Evolutionary conservation across 1,139 yeast genomes (phyloP), one percentile per base, ranked within the genome.

Genomic region (Pichia cactophila): DNA sequence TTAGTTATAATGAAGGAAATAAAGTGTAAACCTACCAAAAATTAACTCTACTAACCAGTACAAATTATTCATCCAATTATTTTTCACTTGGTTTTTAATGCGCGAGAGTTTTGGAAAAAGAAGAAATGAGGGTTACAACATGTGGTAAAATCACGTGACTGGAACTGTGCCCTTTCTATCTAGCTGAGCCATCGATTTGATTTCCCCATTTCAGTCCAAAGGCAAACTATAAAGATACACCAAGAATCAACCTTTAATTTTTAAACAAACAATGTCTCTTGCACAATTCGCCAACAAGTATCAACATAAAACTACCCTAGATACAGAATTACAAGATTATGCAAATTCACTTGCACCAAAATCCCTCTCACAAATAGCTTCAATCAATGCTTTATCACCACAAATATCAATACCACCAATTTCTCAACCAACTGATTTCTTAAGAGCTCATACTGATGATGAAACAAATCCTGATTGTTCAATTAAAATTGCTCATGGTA

Each of bases 381-480:
- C 56, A 9, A 59, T 73, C 51, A 39, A 49, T 23, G 67, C 67
- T 26, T 65, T 78, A 58, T 78, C 90, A 1, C 96, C 96, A 37
- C 66, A 80, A 26, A 74, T 87, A 57, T 69, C 83, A 50, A 70
- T 87, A 65, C 95, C 96, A 28, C 95, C 95, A 53, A 86, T 87
- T 57, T 78, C 90, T 45, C 85, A 85, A 63, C 97, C 98, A 41
- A 81, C 96, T n/a, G 95, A 86, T 48, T 92, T 92, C 66, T 73
- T 92, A 60, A 77, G 97, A 67, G 97, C 97, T n/a, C 97, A 92
- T 68, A 92, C 97, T 4, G 97, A 92, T 68, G 97, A 92, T 67
- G 83, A 89, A 37, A 67, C 81, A 53, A 92, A 90, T 65, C 96
- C 96, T 28, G 97, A 89, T 66, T 88, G 95, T 71, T 86, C 83